These are phyloP conservation scores for Akebia trifoliata DNA, from an alignment of 164 flowering plant genomes.

Conservation along the genomic window DNA sequence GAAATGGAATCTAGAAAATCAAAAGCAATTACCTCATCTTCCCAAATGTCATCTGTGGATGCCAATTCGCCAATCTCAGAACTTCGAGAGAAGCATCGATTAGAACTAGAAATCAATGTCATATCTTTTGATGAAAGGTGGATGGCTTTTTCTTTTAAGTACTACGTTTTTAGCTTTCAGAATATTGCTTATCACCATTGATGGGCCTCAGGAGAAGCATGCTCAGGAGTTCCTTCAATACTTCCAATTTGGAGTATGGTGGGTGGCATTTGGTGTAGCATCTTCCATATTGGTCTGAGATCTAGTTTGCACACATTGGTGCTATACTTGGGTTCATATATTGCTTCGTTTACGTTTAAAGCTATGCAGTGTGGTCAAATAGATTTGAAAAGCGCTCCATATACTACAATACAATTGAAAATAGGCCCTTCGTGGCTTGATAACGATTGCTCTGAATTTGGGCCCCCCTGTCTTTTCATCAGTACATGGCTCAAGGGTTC, in stretches of 20 bases:
- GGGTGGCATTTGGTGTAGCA: conserved; percentile 93
- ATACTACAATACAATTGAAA: conserved; percentile 86
- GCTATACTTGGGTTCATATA: conserved; percentile 89
- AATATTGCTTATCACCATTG: conserved; percentile 45
- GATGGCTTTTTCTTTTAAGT: conserved; percentile 53
- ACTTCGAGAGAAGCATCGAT: conserved; percentile 45
- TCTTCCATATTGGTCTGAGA: conserved; percentile 95
- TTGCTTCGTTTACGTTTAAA: conserved; percentile 81
- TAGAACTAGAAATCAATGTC: conserved; percentile 48
- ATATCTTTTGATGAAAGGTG: conserved; percentile 64
- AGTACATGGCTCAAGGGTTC: conserved; percentile 47
- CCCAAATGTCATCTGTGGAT: conserved; percentile 5
- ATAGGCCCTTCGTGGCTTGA: conserved; percentile 85
- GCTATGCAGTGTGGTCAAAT: conserved; percentile 88
- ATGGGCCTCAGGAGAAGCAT: conserved; percentile 78
- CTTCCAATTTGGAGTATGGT: conserved; percentile 46
- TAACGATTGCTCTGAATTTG: conserved; percentile 75
- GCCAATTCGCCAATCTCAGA: conserved; percentile 21
- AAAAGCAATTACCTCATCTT: conserved; percentile 3
- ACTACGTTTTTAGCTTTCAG: conserved; percentile 25
- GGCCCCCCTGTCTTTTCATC: conserved; percentile 63
- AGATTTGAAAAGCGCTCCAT: conserved; percentile 79
- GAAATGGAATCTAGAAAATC: conserved; percentile 7
- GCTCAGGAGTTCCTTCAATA: background rate
- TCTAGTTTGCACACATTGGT: conserved; percentile 96